Base-by-base conservation (phyloP, 257 asterid genomes). In the Solanum chiquidenum region DNA sequence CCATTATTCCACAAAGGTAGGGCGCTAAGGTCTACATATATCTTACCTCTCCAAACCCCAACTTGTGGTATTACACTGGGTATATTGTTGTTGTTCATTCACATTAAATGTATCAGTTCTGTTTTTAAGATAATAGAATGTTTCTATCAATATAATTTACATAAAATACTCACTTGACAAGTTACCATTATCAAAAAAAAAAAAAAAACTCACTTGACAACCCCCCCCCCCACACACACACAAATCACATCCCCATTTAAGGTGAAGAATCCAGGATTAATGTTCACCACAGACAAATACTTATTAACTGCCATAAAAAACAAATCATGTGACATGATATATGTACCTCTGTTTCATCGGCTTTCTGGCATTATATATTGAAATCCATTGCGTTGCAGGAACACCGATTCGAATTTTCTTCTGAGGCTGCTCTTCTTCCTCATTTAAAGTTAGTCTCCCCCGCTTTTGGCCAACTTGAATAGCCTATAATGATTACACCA, bases 311-410 rank as follows among this genome's bases (percentile, higher is more conserved):
- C 35, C 55, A 74, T 29, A 79, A 42, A 35, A 79, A 25, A 44
- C 84, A 27, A 77, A 42, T 42, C 38, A 16, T 2, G 66, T 44
- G 83, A 12, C 37, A 60, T 55, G 83, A 72, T 76, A 84, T 73
- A 79, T 8, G 85, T 76, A 90, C 93, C 94, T 80, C 86, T 92
- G 94, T 83, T 92, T 92, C 94, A 92, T 92, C 42, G 94, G 94
- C 86, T 72, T 86, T 88, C 92, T 86, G 16, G 94, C 92, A 89
- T 92, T 92, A 87, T 92, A 92, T 85, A 92, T 87, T 62, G 92
- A 89, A n/a, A 92, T 90, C 94, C 94, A 92, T 44, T 92, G 94
- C 14, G 92, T 88, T 12, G 94, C 94, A 52, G 94, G 92, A 71
- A 86, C 58, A 42, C 94, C 94, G 73, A 87, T 84, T 0, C 94